Evolutionary conservation across 345 rosid species (phyloP).

Genomic region (Psidium friedrichsthalianum): DNA sequence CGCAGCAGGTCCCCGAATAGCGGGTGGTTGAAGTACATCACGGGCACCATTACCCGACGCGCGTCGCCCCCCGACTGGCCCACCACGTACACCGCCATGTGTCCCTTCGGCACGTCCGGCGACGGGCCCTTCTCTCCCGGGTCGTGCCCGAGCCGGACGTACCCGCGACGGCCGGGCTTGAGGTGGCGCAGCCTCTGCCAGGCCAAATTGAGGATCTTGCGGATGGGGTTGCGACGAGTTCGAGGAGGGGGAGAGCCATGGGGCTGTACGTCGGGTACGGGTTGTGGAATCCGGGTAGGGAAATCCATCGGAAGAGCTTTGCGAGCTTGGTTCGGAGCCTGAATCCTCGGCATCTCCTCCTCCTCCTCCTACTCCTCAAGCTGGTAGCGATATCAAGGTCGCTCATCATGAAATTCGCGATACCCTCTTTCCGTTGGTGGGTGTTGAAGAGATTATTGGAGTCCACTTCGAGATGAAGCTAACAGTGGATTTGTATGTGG

Average conservation of each 20-base stretch:
- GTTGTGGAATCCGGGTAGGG: not conserved
- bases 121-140: not conserved
- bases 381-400: not conserved
- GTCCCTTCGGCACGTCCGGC: constrained; percentile 53
- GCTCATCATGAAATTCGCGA: not conserved
- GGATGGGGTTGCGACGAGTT: not conserved
- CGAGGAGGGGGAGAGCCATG: not conserved
- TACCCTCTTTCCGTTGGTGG: not conserved
- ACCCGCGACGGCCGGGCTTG: not conserved
- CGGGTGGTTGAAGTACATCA: constrained; percentile 77
- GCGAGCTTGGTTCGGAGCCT: constrained; percentile 1
- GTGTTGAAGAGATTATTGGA: not conserved
- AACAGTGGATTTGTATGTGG: not conserved
- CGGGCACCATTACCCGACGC: constrained; percentile 55
- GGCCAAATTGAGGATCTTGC: not conserved
- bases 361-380: not conserved
- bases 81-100: constrained; percentile 64
- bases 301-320: not conserved
- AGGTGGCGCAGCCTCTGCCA: not conserved
- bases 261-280: not conserved
- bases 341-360: not conserved
- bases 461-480: not conserved
- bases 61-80: constrained; percentile 41
- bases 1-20: constrained; percentile 62
- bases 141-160: not conserved